Base-by-base conservation (phyloP, 2,329 filamentous ascomycete species). In the Pseudogymnoascus sp. region DNA sequence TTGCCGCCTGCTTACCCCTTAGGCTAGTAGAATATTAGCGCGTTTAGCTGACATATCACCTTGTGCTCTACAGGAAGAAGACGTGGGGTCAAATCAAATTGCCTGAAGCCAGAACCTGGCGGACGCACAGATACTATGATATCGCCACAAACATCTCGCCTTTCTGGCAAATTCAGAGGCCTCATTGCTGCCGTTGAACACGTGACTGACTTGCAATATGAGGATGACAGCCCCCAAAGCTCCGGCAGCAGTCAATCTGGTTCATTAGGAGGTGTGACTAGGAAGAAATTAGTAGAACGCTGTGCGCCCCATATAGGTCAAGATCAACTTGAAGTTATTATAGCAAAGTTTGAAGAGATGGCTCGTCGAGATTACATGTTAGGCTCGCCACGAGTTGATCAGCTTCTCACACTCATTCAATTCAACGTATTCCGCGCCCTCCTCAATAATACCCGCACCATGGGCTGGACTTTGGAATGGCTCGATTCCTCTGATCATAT, bases 401-500 rank as follows among this genome's bases (percentile, higher is more conserved):
- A 62, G 14, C 61, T 68, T 5, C 41, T 69, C 4, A 66, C 64
- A 1, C 53, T 71, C 1, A 61, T 69, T 26, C 61, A 69, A 61
- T 67, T 71, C 63, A 70, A 70, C 35, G 68, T 70, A 8, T 64
- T 67, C n/a, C 60, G 67, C 4, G 69, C 68, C n/a, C 40, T 68
- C 2, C 41, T 65, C 19, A 63, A 28, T 31, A 71, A 69, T 35
- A 62, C 60, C 0, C 6, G 35, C 14, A 38, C 46, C 3, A 28
- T 69, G 7, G 63, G 59, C 3, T 66, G 64, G 24, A 11, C 56
- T 5, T 38, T 63, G 0, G 43, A 62, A 16, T 63, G 62, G 37
- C 28, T 65, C 11, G 24, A 28, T 7, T 11, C 10, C 12, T 40
- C 62, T 14, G 53, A 65, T 11, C 50, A 61, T n/a, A 61, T 63